phyloP scores from a whole-genome alignment of 768 basidiomycete genomes.

The Erythrobasidium yunnanense region DNA sequence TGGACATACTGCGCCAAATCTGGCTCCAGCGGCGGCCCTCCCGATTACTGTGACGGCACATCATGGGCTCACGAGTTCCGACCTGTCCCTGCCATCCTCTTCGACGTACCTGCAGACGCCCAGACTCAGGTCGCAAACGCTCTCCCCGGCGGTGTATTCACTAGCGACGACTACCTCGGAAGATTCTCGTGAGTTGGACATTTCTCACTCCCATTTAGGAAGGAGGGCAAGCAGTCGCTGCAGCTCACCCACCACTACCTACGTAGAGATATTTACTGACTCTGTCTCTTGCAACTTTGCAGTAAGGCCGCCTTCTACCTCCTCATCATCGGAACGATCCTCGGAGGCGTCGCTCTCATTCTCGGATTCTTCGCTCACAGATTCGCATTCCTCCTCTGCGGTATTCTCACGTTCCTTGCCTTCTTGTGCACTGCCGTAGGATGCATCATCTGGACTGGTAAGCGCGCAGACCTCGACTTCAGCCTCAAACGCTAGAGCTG shows the following conservation, averaged over 20 bases:
- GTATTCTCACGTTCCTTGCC: conserved; percentile 53
- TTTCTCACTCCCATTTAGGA: conserved; percentile 6
- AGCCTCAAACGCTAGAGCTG: too few relatives aligned
- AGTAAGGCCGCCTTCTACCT: conserved; percentile 43
- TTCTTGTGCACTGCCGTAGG: conserved; percentile 25
- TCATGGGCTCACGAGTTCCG: conserved; percentile 10
- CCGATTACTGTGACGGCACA: conserved; percentile 18
- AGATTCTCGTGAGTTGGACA: conserved; percentile 17
- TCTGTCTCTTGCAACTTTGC: neutral
- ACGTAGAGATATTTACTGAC: neutral
- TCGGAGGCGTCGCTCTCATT: conserved; percentile 23
- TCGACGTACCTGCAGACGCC: conserved; percentile 16
- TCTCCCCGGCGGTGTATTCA: conserved; percentile 11
- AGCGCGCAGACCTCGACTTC: too few relatives aligned
- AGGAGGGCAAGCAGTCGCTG: neutral
- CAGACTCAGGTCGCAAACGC: conserved; percentile 6
- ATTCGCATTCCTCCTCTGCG: conserved; percentile 72
- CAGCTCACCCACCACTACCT: neutral
- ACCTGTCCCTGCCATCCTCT: conserved; percentile 20
- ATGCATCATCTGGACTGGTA: conserved; percentile 28
- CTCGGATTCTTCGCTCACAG: conserved; percentile 46
- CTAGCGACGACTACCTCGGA: neutral
- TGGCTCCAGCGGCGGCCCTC: neutral
- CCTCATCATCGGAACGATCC: conserved; percentile 41
- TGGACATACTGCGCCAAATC: conserved; percentile 11